These are phyloP conservation scores for Ascochyta pisi DNA, from an alignment of 2,329 filamentous ascomycete species.

Conservation along the genomic window DNA sequence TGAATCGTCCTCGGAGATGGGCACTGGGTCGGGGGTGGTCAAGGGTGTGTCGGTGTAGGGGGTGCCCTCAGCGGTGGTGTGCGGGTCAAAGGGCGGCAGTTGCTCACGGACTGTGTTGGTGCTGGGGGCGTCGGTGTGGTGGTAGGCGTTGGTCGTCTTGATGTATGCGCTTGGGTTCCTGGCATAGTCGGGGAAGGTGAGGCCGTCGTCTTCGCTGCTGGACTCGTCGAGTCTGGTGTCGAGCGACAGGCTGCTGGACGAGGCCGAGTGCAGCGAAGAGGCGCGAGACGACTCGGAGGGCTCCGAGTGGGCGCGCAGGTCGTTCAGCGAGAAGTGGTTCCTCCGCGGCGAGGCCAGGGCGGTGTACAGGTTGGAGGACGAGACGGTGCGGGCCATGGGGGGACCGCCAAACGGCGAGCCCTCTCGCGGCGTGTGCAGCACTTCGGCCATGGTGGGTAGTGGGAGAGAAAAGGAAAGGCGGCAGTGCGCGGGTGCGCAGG, in stretches of 20 bases:
- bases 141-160: conserved; percentile 20
- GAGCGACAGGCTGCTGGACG: conserved; percentile 68
- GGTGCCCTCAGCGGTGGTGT: conserved; percentile 51
- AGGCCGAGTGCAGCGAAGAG: conserved; percentile 67
- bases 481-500: conserved; percentile 10
- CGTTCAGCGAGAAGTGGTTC: conserved; percentile 44
- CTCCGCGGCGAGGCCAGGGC: conserved; percentile 41
- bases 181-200: conserved; percentile 55
- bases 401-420: conserved; percentile 43
- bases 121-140: conserved; percentile 30
- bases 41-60: conserved; percentile 51
- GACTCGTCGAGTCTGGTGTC: conserved; percentile 62
- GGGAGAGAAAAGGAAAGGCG: too few species aligned
- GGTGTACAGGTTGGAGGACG: conserved; percentile 54
- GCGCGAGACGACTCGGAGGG: conserved; percentile 49
- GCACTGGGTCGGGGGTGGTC: conserved; percentile 63
- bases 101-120: conserved; percentile 7
- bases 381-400: conserved; percentile 50
- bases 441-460: conserved; percentile 48
- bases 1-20: conserved; percentile 77
- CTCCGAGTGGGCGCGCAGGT: conserved; percentile 46
- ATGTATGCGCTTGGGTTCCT: conserved; percentile 20
- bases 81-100: conserved; percentile 46
- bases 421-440: conserved; percentile 36
- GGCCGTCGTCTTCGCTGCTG: conserved; percentile 51